Percentiles rank a stretch among this genome's conserved stretches.
Evolutionary conservation across 495 filamentous ascomycete species (phyloP).

Genomic region (Hypoxylon fuscum): DNA sequence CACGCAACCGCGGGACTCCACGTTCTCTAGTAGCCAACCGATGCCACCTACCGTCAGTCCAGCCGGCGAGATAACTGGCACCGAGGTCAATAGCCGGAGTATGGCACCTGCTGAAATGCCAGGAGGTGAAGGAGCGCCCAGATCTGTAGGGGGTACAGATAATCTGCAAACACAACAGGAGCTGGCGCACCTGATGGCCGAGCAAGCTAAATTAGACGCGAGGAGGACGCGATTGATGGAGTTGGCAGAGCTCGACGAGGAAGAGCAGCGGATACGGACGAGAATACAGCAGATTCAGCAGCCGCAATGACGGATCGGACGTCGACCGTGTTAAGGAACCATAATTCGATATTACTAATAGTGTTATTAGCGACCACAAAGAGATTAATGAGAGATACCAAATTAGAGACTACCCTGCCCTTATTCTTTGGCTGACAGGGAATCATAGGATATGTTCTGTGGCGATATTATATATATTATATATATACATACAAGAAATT

Average conservation of each 20-base stretch:
- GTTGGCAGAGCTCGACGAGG: conserved; percentile 21
- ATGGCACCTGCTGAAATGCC: background rate
- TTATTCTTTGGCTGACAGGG: no score
- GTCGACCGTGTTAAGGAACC: background rate
- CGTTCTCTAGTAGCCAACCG: conserved; percentile 1
- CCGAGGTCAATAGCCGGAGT: no score
- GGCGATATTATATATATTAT: no score
- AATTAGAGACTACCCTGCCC: no score
- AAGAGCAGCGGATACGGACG: conserved; percentile 21
- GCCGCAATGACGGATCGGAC: background rate
- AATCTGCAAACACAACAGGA: conserved; percentile 16
- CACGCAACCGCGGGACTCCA: background rate
- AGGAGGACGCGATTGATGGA: conserved; percentile 22
- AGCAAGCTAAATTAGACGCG: conserved; percentile 23
- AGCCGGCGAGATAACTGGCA: background rate
- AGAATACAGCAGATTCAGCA: conserved; percentile 19
- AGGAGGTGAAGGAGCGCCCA: background rate
- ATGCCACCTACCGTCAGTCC: background rate
- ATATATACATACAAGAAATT: no score
- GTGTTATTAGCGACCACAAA: no score
- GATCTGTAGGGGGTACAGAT: conserved; percentile 8
- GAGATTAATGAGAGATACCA: no score
- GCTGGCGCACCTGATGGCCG: conserved; percentile 7
- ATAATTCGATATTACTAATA: background rate
- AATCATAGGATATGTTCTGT: no score